phyloP scores from a whole-genome alignment of 2,329 filamentous ascomycete genomes.

The Pyricularia grisea region DNA sequence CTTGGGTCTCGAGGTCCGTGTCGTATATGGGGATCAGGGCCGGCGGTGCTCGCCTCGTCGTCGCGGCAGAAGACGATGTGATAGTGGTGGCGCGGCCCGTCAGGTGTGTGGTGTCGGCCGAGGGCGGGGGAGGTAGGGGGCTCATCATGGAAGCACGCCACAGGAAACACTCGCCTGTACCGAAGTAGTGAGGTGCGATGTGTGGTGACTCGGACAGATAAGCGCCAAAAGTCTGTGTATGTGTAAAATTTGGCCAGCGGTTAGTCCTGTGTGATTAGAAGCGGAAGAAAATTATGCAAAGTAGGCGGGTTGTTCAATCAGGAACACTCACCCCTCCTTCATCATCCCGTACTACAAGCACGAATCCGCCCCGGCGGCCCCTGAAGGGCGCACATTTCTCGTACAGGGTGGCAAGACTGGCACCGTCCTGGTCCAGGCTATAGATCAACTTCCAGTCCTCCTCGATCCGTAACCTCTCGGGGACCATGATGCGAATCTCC shows the following conservation, averaged over 20 bases:
- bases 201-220: conserved; percentile 87
- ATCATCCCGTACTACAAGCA: conserved; percentile 76
- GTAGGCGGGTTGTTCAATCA: not conserved
- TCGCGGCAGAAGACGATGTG: conserved; percentile 13
- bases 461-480: conserved; percentile 74
- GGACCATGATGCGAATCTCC: conserved; percentile 84
- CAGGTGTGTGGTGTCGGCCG: conserved; percentile 39
- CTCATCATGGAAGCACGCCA: conserved; percentile 67
- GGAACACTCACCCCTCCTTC: conserved; percentile 55
- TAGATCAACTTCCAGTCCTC: conserved; percentile 84
- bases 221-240: conserved; percentile 67
- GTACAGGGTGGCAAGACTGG: conserved; percentile 79
- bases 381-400: conserved; percentile 61
- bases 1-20: conserved; percentile 3
- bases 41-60: conserved; percentile 9
- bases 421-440: conserved; percentile 85
- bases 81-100: conserved; percentile 32
- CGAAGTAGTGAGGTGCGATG: conserved; percentile 77
- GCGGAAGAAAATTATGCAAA: not conserved
- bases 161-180: conserved; percentile 92
- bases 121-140: conserved; percentile 60
- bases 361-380: conserved; percentile 71
- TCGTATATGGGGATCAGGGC: conserved; percentile 4
- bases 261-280: not conserved
- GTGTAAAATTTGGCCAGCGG: not conserved